Evolutionary conservation across 192 early-diverging fungal species (phyloP), one percentile per base, ranked within the genome.

Genomic region (Chytriomyces hyalinus): DNA sequence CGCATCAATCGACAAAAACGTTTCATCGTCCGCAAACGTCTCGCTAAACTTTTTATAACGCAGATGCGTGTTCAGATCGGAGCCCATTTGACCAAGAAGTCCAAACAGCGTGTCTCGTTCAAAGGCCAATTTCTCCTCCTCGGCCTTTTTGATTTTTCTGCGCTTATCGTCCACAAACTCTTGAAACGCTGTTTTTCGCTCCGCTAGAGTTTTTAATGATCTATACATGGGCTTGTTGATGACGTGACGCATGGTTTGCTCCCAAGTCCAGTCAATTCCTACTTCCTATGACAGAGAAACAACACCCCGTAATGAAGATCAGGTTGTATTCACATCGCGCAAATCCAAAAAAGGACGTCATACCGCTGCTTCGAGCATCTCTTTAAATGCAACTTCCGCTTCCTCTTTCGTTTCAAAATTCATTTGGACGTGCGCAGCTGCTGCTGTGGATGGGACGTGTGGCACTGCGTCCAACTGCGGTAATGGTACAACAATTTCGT

Each of bases 181-280:
- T 44, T 92, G 82, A 79, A 96, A 99, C 0, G 93, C 94, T 3
- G 85, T 80, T 76, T 95, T 96, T 46, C 96, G 89, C 73, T 97
- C 95, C 0, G 87, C 73, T 6, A 93, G 83, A 0, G 95, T 93
- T 61, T 91, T 93, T 13, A 99, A 79, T 0, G 91, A 89, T 3
- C 92, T 86, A 77, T 99, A 99, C 81, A 92, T 86, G 4, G 94
- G 93, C 50, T 96, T 90, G 57, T 91, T 89, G 51, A 93, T 92
- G 10, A 93, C 92, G 6, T 91, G 90, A 11, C 94, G 90, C 88
- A 98, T 91, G 9, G 94, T 90, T 73, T 96, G 89, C 71, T 96
- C 95, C 97, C 97, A 98, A 10, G 92, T 91, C 96, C 96, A 97
- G 45, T 91, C 84, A 17, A 92, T 80, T 43, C 87, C 87, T 0